These are phyloP conservation scores for Diversispora epigaea DNA, from an alignment of 192 early-diverging fungal species.

Conservation along the genomic window DNA sequence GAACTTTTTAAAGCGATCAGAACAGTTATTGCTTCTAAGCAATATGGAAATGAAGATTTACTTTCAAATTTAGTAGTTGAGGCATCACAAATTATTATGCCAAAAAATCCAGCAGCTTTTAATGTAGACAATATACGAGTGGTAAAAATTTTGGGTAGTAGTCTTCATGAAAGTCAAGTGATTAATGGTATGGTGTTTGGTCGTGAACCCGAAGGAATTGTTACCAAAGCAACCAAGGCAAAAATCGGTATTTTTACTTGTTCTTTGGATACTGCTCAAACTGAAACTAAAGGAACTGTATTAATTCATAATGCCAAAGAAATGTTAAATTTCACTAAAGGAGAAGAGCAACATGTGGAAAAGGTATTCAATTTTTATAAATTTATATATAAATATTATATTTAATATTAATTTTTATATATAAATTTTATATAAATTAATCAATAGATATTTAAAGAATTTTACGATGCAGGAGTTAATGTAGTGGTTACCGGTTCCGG, in stretches of 20 bases:
- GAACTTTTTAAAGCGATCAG: conserved; percentile 76
- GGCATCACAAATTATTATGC: conserved; percentile 87
- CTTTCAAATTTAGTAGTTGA: conserved; percentile 78
- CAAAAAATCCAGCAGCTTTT: conserved; percentile 82
- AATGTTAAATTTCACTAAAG: conserved; percentile 96
- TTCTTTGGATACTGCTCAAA: conserved; percentile 88
- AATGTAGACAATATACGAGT: conserved; percentile 95
- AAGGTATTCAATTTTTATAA: conserved; percentile 35
- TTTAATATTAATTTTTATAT: background rate
- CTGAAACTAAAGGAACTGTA: conserved; percentile 99
- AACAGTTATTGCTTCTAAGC: conserved; percentile 86
- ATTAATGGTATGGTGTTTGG: conserved; percentile 98
- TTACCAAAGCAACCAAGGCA: conserved; percentile 72
- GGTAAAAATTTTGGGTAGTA: conserved; percentile 95
- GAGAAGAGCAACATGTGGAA: conserved; percentile 92
- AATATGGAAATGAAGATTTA: conserved; percentile 93
- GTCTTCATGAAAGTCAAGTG: conserved; percentile 84
- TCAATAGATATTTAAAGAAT: conserved; percentile 69
- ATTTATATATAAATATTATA: background rate
- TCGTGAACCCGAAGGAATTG: conserved; percentile 79
- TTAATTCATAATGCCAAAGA: conserved; percentile 94
- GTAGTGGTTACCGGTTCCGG: conserved; percentile 88
- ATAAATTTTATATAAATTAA: background rate
- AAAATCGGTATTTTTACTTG: conserved; percentile 95
- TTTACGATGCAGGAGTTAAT: conserved; percentile 88